Evolutionary conservation across 139 green algal genomes (phyloP).

Genomic region (Diplosphaera chodatii): DNA sequence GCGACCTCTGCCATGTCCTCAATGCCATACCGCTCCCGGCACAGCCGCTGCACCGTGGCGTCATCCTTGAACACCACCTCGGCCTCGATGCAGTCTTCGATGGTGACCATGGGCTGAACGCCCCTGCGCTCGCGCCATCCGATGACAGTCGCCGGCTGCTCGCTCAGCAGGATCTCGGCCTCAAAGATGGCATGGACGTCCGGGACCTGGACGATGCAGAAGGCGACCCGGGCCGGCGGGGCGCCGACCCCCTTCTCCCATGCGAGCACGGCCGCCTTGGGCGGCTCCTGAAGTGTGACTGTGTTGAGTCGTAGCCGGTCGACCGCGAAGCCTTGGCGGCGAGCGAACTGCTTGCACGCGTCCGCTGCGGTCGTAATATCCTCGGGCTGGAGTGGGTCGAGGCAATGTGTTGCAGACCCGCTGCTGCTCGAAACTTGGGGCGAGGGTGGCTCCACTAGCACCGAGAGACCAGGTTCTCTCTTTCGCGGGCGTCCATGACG

Average conservation of each 20-base stretch:
- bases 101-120: conserved; percentile 56
- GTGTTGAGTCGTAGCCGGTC: conserved; percentile 37
- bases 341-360: conserved; percentile 21
- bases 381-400: conserved; percentile 31
- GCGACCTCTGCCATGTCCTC: conserved; percentile 44
- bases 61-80: conserved; percentile 57
- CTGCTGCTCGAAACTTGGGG: too few species aligned
- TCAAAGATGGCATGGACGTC: conserved; percentile 28
- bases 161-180: conserved; percentile 35
- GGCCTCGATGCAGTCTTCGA: conserved; percentile 58
- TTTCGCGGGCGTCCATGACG: not conserved
- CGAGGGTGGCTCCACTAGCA: not conserved
- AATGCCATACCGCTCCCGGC: conserved; percentile 63
- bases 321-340: conserved; percentile 8
- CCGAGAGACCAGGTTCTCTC: not conserved
- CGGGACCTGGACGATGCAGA: conserved; percentile 33
- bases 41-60: conserved; percentile 27
- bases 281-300: conserved; percentile 46
- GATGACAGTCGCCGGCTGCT: conserved; percentile 12
- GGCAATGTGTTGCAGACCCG: conserved; percentile 27
- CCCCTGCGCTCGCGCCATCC: conserved; percentile 39
- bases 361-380: conserved; percentile 32
- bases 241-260: conserved; percentile 24
- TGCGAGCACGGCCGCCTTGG: conserved; percentile 39
- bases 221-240: conserved; percentile 19